Evolutionary conservation across 345 rosid species (phyloP).

Genomic region (Citrus cavaleriei): DNA sequence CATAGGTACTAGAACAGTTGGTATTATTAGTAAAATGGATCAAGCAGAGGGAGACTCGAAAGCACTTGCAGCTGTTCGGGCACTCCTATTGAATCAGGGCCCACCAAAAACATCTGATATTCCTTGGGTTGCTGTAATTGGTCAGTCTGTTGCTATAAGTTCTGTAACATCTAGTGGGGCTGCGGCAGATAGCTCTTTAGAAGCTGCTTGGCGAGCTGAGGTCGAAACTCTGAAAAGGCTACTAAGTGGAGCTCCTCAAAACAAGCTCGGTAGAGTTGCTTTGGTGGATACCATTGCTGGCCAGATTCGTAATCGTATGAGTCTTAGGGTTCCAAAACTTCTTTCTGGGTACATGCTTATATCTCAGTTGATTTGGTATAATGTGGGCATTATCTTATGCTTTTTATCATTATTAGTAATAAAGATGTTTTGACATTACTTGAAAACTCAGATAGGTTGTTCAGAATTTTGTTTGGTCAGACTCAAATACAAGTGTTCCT

Average conservation of each 20-base stretch:
- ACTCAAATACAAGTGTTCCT: background rate
- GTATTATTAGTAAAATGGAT: slow-evolving; percentile 89
- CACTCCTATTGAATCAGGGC: slow-evolving; percentile 86
- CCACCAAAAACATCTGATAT: slow-evolving; percentile 91
- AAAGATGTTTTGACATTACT: background rate
- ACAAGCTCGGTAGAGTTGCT: slow-evolving; percentile 93
- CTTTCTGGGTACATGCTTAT: slow-evolving; percentile 73
- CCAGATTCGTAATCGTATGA: slow-evolving; percentile 92
- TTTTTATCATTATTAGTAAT: background rate
- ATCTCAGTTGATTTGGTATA: background rate
- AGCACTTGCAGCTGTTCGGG: slow-evolving; percentile 96
- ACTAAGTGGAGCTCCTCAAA: slow-evolving; percentile 80
- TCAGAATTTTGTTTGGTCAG: background rate
- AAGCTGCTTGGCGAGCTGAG: slow-evolving; percentile 99
- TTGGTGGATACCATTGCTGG: slow-evolving; percentile 85
- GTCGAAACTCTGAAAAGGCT: slow-evolving; percentile 81
- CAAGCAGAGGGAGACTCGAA: slow-evolving; percentile 85
- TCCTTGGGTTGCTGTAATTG: slow-evolving; percentile 97
- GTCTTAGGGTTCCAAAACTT: slow-evolving; percentile 88
- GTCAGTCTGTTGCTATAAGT: slow-evolving; percentile 91
- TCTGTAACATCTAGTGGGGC: slow-evolving; percentile 75
- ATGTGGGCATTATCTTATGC: background rate
- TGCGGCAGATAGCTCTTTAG: slow-evolving; percentile 78
- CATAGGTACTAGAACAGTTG: slow-evolving; percentile 94
- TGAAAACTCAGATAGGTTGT: background rate